Evolutionary conservation across 1,139 yeast genomes (phyloP), one percentile per base, ranked within the genome.

Genomic region (Blastobotrys serpentis): DNA sequence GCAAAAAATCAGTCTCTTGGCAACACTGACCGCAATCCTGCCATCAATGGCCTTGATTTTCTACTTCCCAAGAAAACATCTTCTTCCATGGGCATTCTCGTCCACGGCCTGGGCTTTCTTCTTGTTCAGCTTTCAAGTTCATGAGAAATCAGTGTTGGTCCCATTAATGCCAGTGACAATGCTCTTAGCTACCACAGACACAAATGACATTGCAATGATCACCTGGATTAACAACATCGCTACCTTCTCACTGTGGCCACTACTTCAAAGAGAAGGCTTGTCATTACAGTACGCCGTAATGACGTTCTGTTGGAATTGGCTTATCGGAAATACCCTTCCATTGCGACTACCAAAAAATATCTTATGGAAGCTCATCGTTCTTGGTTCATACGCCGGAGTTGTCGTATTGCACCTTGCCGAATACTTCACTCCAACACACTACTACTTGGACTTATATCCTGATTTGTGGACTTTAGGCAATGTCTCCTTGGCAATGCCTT

Each of bases 41-140:
- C 98, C 98, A 4, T 73, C 89, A 2, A 77, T 82, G 60, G 39
- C 76, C 1, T 65, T 77, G 21, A 75, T 81, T 2, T 75, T 84
- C 46, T 62, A 77, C 44, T 73, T 74, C 47, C 81, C 86, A 19
- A 56, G 58, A n/a, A 76, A 79, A 56, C 70, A 70, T 44, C 62
- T 81, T 10, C 60, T 84, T 10, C 72, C 84, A 1, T 87, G 88
- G 78, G 90, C 94, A 1, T 77, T 92, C 50, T 80, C 90, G 1
- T 83, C 89, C 1, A 82, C 92, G 51, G 81, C 98, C 0, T 78
- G 95, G 82, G 84, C 95, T 0, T 94, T 92, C 64, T 94, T 76
- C 64, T 72, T 94, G 44, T 92, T 92, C 63, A 85, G 96, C 21
- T 94, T 88, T 71, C 98, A 92, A 65, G 98, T 92, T 2, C 98